phyloP scores from a whole-genome alignment of 2,329 filamentous ascomycete species.

The Cladosporium sp. region DNA sequence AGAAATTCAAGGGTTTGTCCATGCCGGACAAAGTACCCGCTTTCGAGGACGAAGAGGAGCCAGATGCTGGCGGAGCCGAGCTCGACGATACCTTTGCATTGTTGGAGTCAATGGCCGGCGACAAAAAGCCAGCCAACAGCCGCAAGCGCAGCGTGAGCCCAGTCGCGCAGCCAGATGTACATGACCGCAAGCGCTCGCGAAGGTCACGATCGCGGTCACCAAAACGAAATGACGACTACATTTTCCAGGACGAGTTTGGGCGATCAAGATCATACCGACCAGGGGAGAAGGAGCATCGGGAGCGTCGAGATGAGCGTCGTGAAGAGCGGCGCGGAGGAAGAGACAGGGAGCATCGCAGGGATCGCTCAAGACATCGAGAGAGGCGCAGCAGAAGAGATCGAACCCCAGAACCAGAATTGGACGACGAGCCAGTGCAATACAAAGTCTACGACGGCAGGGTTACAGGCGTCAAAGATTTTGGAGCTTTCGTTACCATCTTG shows the following conservation, averaged over 20 bases:
- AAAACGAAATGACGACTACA: conserved; percentile 47
- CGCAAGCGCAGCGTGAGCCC: conserved; percentile 59
- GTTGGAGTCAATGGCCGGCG: conserved; percentile 78
- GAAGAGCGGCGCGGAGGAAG: not conserved
- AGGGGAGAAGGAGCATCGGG: conserved; percentile 33
- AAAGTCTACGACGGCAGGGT: conserved; percentile 90
- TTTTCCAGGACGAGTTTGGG: conserved; percentile 59
- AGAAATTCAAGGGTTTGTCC: conserved; percentile 85
- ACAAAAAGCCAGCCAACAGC: conserved; percentile 51
- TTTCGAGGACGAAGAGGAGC: conserved; percentile 48
- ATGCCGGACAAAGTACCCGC: conserved; percentile 71
- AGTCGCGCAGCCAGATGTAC: conserved; percentile 42
- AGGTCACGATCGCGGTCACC: conserved; percentile 52
- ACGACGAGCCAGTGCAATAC: conserved; percentile 73
- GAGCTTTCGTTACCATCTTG: conserved; percentile 87
- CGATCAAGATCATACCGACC: conserved; percentile 40
- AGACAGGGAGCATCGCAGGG: conserved; percentile 37
- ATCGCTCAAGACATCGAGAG: conserved; percentile 32
- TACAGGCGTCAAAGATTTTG: conserved; percentile 91
- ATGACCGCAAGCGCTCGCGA: conserved; percentile 33
- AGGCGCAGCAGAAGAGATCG: conserved; percentile 50
- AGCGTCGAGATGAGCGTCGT: conserved; percentile 13
- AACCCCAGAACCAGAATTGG: conserved; percentile 68
- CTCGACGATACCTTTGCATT: conserved; percentile 92
- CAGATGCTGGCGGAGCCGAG: conserved; percentile 27